phyloP scores from a whole-genome alignment of 2,329 filamentous ascomycete species.

The Biscogniauxia marginata region DNA sequence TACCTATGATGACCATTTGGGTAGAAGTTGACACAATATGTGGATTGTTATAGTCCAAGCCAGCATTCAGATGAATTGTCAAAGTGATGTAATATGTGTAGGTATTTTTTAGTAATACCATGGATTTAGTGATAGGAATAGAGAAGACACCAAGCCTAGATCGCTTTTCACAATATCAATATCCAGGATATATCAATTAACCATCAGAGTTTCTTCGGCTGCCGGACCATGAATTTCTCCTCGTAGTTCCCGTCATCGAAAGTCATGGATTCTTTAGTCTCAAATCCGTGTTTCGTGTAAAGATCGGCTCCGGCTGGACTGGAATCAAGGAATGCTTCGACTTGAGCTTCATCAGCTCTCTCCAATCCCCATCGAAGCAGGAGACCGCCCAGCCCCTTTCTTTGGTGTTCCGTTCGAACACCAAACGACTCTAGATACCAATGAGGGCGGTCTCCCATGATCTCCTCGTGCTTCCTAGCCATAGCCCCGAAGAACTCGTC shows the following conservation, averaged over 20 bases:
- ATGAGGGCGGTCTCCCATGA: conserved; percentile 44
- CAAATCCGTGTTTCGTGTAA: conserved; percentile 50
- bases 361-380: conserved; percentile 48
- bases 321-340: conserved; percentile 50
- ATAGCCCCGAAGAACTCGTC: conserved; percentile 41
- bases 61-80: no score
- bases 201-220: conserved; percentile 6
- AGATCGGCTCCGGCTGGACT: conserved; percentile 45
- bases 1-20: no score
- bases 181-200: neutral
- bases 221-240: conserved; percentile 38
- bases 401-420: conserved; percentile 42
- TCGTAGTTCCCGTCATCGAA: conserved; percentile 35
- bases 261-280: conserved; percentile 34
- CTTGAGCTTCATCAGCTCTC: conserved; percentile 42
- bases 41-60: no score
- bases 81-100: no score
- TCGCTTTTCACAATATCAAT: no score
- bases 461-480: conserved; percentile 32
- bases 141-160: no score
- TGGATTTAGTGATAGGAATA: no score
- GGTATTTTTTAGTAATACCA: no score
- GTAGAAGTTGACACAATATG: no score
- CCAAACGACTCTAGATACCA: conserved; percentile 50
- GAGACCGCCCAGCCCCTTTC: conserved; percentile 43